Evolutionary conservation across 2,329 filamentous ascomycete species (phyloP), one percentile per base, ranked within the genome.

Genomic region (Phoma sp.): DNA sequence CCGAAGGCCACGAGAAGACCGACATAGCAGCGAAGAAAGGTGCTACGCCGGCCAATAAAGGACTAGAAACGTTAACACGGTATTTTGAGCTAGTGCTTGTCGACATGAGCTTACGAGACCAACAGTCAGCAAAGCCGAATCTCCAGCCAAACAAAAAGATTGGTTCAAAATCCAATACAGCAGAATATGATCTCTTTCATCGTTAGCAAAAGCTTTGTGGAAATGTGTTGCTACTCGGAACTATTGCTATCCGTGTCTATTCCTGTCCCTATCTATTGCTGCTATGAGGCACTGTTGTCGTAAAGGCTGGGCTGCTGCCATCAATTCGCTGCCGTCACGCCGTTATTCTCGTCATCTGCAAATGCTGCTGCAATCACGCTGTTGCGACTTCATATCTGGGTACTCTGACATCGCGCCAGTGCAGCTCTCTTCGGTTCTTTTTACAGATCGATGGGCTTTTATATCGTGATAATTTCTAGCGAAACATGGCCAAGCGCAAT

Each of bases 401-500:
- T 17, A 17, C 17, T 17, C 17, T 17, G 17, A 17, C 17, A 1
- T 17, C 2, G 17, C 17, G 17, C 17, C 2, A 17, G 17, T 17
- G 17, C 17, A 17, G 17, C 17, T 17, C 17, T 17, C 17, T 17
- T 17, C 17, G 17, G 17, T 17, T 17, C 17, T 17, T 17, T 17
- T 17, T 17, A 17, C 17, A 17, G 17, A 17, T 17, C 17, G 17
- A 17, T 17, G 17, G 68, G 67, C 48, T 65, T 58, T 4, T 64
- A 68, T 21, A 66, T 63, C 12, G 36, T 69, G 12, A 68, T 65
- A 1, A 68, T 69, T 9, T 69, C 68, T 32, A 65, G 65, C 1
- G 65, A 69, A 32, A 68, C 66, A 25, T 69, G 67, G 67, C 65
- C 65, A 2, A 64, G 67, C 2, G 67, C 67, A 17, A 55, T 66